Conservation (phyloP, 306 rosid species). For the Gastrolobium bilobum region DNA sequence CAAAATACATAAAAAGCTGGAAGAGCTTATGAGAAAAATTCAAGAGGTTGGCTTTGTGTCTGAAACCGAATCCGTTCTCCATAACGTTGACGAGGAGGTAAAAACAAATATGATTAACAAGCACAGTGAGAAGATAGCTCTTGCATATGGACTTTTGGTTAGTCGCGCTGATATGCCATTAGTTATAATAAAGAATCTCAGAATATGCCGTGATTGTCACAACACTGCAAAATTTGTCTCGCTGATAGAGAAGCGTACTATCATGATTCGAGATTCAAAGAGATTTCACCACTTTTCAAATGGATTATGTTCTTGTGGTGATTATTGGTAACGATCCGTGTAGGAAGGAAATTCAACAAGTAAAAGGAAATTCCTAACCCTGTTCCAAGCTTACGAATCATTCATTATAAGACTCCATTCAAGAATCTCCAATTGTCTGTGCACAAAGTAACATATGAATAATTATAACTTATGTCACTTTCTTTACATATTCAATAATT, state of each 20-base stretch:
- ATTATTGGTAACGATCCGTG: constrained; percentile 66
- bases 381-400: too few relatives aligned
- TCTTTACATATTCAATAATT: too few relatives aligned
- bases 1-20: constrained; percentile 68
- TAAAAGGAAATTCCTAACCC: too few relatives aligned
- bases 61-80: constrained; percentile 69
- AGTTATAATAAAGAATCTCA: constrained; percentile 72
- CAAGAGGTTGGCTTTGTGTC: constrained; percentile 67
- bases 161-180: constrained; percentile 52
- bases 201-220: constrained; percentile 83
- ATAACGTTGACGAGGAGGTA: constrained; percentile 73
- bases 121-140: constrained; percentile 88
- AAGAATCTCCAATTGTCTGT: too few relatives aligned
- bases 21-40: constrained; percentile 65
- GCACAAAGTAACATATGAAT: too few relatives aligned
- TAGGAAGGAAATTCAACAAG: neutral
- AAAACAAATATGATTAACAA: constrained; percentile 72
- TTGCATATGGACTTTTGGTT: constrained; percentile 83
- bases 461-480: too few relatives aligned
- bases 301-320: constrained; percentile 77
- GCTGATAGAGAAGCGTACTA: constrained; percentile 61
- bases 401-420: too few relatives aligned
- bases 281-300: constrained; percentile 76
- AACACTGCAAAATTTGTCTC: constrained; percentile 69
- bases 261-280: constrained; percentile 78